Evolutionary conservation across 495 filamentous ascomycete species (phyloP), one percentile per base, ranked within the genome.

Genomic region (Neurospora sp.): DNA sequence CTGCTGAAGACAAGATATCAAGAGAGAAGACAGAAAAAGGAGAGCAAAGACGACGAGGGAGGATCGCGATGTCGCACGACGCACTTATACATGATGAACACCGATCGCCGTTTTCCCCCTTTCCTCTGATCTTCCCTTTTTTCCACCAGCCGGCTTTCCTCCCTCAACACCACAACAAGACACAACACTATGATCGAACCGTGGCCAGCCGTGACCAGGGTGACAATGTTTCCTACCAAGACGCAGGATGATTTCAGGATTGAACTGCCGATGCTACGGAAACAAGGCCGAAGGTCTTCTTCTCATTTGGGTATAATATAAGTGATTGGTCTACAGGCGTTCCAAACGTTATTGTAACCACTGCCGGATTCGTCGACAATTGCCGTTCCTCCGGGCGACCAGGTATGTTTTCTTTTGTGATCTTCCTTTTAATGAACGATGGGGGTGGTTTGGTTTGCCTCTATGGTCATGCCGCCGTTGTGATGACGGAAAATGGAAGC

Each of bases 231-330:
- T 23, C 46, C 46, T 54, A 12, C 20, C 10, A 54, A 23, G 46
- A 72, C 70, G 72, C 73, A 66, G 39, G 71, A 70, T 39, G 44
- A 69, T 41, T 74, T 77, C 77, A 76, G 78, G 73, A 77, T 49
- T 70, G 76, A 85, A 84, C 82, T 85, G 82, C 84, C 84, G 84
- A 85, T 79, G 76, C 76, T 78, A 80, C 80, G 72, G 80, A 84
- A 76, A 75, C 78, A 77, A 71, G 76, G 78, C 82, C 73, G 79
- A 82, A 76, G 74, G 46, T 66, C 75, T 82, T 78, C 76, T 60
- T 76, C 18, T 75, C 78, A 82, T 82, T 74, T 83, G 81, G 82
- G 71, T 79, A 77, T 80, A 77, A 80, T 78, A 72, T 77, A 71
- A 77, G 73, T 77, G 77, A 84, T 84, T 83, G 83, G 82, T 46